phyloP scores from a whole-genome alignment of 2,329 filamentous ascomycete species.

The Bipolaris oryzae region DNA sequence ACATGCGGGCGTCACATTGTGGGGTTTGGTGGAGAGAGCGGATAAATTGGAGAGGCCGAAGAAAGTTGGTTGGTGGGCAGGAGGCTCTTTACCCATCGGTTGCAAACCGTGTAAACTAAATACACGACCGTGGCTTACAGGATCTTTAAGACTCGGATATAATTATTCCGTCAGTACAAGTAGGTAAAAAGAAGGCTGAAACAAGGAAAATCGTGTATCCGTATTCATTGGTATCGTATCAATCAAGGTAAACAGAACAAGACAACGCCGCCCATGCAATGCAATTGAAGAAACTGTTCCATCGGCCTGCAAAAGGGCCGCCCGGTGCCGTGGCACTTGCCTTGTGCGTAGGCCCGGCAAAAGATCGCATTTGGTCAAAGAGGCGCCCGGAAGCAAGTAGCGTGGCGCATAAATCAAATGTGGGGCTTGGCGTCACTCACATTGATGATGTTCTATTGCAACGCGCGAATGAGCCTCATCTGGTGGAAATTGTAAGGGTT shows the following conservation, averaged over 20 bases:
- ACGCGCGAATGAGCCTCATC: neutral
- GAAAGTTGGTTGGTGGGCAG: constrained; percentile 37
- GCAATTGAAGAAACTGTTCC: neutral
- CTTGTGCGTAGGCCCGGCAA: neutral
- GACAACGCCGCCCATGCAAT: constrained; percentile 20
- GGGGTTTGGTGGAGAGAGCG: constrained; percentile 36
- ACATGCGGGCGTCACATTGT: constrained; percentile 21
- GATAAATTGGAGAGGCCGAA: constrained; percentile 38
- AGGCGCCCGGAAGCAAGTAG: neutral
- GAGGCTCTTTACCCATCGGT: constrained; percentile 26
- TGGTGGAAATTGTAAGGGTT: neutral
- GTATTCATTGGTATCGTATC: constrained; percentile 34
- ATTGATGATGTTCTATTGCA: neutral
- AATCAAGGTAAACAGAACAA: constrained; percentile 3
- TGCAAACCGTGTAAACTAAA: constrained; percentile 17
- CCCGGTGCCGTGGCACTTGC: neutral
- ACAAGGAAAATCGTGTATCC: constrained; percentile 9
- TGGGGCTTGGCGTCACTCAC: neutral
- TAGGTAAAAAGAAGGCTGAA: neutral
- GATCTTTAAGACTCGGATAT: constrained; percentile 3
- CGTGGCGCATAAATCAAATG: neutral
- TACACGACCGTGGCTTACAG: constrained; percentile 2
- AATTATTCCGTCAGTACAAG: constrained; percentile 11
- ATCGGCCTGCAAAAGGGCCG: neutral
- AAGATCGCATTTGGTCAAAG: neutral